Evolutionary conservation across 2,329 filamentous ascomycete species (phyloP).

Genomic region (Fusarium citri): DNA sequence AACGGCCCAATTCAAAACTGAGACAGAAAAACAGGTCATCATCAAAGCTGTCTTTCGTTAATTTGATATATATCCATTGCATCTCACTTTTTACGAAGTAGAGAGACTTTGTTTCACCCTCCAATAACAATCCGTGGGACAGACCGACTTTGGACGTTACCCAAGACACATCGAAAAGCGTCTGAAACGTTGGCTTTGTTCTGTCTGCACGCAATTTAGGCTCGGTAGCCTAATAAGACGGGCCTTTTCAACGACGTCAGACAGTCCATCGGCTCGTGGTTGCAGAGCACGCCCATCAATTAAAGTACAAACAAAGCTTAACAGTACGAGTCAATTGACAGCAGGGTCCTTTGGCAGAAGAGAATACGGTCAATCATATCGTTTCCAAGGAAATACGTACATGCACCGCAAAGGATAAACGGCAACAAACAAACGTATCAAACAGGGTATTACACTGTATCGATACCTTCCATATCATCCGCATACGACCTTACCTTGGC

Average conservation of each 20-base stretch:
- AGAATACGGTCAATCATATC: not conserved
- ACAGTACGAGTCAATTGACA: constrained; percentile 22
- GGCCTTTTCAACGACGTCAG: constrained; percentile 20
- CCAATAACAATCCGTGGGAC: not conserved
- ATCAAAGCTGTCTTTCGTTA: not conserved
- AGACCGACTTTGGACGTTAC: constrained; percentile 1
- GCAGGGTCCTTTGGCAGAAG: not conserved
- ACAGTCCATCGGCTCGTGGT: constrained; percentile 3
- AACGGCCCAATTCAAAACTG: constrained; percentile 12
- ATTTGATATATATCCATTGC: not conserved
- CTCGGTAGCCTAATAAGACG: constrained; percentile 4
- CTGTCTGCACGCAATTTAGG: constrained; percentile 14
- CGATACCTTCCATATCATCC: constrained; percentile 10
- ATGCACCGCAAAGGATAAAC: constrained; percentile 8
- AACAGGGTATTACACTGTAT: constrained; percentile 16
- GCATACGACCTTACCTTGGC: constrained; percentile 16
- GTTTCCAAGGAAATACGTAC: not conserved
- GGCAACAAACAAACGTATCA: constrained; percentile 11
- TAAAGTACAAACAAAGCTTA: not conserved
- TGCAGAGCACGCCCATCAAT: not conserved
- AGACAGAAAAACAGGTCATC: constrained; percentile 5
- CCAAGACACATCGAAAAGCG: constrained; percentile 22
- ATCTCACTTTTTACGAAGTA: constrained; percentile 1
- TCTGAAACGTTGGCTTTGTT: not conserved
- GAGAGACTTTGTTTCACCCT: not conserved